Base-by-base conservation (phyloP, 495 filamentous ascomycete genomes). In the Aspergillus kassunensis region DNA sequence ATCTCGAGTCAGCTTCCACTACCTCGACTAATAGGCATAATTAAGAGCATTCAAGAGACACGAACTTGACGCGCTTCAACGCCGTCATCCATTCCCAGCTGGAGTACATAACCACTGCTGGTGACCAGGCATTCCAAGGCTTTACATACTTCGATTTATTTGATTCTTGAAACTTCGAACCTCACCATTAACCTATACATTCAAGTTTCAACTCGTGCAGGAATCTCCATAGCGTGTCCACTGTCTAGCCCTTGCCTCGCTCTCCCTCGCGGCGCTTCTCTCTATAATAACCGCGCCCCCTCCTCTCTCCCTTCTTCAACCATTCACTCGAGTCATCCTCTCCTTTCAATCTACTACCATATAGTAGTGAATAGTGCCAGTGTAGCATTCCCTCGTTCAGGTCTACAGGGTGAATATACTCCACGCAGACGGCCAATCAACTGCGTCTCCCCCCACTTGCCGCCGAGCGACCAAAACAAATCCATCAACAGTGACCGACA, bases 391-490 rank as follows among this genome's bases (percentile, higher is more conserved):
- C 25, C 9, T 4, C 24, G 4, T 27, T 11, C 40, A 27, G 5
- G 18, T 12, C 41, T 45, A 31, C 33, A n/a, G n/a, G n/a, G n/a
- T n/a, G n/a, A n/a, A n/a, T n/a, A n/a, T n/a, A n/a, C n/a, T n/a
- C n/a, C n/a, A 31, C 13, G 19, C 44, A 16, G 44, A 15, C 18
- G 18, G 47, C 54, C 47, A 49, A 55, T 54, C 53, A 54, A 25
- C 31, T 27, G n/a, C n/a, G n/a, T 27, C 33, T 36, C 31, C 29
- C 48, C 35, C 53, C 41, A 45, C 54, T 44, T 46, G 30, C 21
- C 15, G 35, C 51, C 31, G 47, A 52, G 57, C 51, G 40, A 61
- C 55, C 59, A 58, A 61, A 61, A 61, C 59, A 61, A 56, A 52
- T 44, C 49, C 37, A 50, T 23, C 46, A 37, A 25, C 18, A 46